These are phyloP conservation scores for Globisporangium cederbergense DNA, from an alignment of 352 stramenopile species.

Conservation along the genomic window DNA sequence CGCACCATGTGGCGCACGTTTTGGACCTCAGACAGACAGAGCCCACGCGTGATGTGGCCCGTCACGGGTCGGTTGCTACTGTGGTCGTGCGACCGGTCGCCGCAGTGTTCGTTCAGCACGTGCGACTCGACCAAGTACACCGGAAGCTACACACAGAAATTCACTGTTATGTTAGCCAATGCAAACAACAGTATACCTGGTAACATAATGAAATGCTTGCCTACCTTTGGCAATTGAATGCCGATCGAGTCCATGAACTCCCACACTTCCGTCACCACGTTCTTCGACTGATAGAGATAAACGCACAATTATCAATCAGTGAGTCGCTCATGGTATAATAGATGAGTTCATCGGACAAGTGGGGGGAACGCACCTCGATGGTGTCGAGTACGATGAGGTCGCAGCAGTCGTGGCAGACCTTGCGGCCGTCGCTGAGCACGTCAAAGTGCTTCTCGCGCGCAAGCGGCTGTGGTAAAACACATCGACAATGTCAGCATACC, in stretches of 20 bases:
- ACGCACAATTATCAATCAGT: no score
- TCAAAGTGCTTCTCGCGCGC: slow-evolving; percentile 44
- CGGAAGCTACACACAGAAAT: slow-evolving; percentile 35
- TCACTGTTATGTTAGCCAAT: neutral
- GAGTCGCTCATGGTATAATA: no score
- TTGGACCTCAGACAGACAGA: slow-evolving; percentile 54
- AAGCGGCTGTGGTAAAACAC: slow-evolving; percentile 22
- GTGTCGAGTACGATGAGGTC: slow-evolving; percentile 58
- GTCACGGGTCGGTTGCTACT: slow-evolving; percentile 27
- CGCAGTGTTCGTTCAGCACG: slow-evolving; percentile 50
- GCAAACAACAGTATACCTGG: neutral
- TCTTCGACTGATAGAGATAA: slow-evolving; percentile 20
- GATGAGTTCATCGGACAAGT: no score
- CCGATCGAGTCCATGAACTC: slow-evolving; percentile 65
- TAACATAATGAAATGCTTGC: neutral
- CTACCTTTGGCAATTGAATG: slow-evolving; percentile 52
- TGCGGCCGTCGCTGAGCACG: slow-evolving; percentile 53
- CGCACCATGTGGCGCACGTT: slow-evolving; percentile 52
- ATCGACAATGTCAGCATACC: neutral
- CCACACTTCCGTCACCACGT: slow-evolving; percentile 63
- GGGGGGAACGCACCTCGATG: slow-evolving; percentile 23
- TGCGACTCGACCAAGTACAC: slow-evolving; percentile 62
- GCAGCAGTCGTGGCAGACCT: slow-evolving; percentile 64
- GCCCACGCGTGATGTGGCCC: slow-evolving; percentile 42
- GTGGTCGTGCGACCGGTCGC: slow-evolving; percentile 23